Conservation (phyloP, 2,329 filamentous ascomycete genomes). For the Westerdykella ornata region DNA sequence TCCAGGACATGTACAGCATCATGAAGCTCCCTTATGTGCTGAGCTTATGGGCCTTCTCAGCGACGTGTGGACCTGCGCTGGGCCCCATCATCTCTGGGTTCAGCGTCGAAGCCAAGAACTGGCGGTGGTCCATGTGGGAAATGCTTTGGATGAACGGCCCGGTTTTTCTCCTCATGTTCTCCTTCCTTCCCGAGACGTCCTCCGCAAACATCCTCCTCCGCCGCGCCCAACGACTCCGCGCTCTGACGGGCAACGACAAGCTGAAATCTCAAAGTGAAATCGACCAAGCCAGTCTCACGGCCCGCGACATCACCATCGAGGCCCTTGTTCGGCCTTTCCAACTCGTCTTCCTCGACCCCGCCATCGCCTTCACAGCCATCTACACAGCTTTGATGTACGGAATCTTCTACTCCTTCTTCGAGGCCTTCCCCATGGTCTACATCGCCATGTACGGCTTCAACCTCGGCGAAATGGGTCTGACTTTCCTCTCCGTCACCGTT, state of each 20-base stretch:
- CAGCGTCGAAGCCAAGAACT: constrained; percentile 61
- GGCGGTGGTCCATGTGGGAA: constrained; percentile 42
- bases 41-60: constrained; percentile 41
- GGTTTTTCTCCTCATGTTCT: constrained; percentile 16
- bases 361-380: constrained; percentile 73
- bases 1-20: constrained; percentile 37
- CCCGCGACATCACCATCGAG: constrained; percentile 44
- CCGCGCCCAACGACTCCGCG: constrained; percentile 18
- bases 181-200: constrained; percentile 21
- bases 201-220: constrained; percentile 18
- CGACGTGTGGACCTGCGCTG: constrained; percentile 58
- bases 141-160: constrained; percentile 19
- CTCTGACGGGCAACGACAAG: constrained; percentile 44
- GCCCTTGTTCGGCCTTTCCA: constrained; percentile 68
- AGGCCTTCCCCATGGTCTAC: constrained; percentile 61
- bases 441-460: constrained; percentile 70
- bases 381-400: constrained; percentile 81
- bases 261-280: constrained; percentile 62
- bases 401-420: constrained; percentile 68
- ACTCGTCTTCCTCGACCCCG: constrained; percentile 74
- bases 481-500: constrained; percentile 76
- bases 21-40: constrained; percentile 42
- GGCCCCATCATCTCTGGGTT: constrained; percentile 64
- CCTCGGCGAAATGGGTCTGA: constrained; percentile 66
- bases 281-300: constrained; percentile 47